Conservation (phyloP, 768 basidiomycete genomes). For the Clavaria fumosa region DNA sequence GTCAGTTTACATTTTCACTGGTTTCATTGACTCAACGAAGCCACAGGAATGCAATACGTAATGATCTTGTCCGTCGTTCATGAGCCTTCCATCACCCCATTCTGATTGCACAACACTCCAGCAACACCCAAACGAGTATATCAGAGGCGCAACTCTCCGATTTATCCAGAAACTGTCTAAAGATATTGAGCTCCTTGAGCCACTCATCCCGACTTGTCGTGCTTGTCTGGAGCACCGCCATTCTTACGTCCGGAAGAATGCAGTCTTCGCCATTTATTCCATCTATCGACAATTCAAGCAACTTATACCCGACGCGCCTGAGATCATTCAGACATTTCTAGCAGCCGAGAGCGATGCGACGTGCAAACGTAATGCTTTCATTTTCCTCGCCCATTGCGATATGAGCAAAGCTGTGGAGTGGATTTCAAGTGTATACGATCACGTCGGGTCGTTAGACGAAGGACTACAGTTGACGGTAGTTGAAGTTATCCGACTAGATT, state of each 20-base stretch:
- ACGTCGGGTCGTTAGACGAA: slow-evolving; percentile 73
- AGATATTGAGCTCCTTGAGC: slow-evolving; percentile 89
- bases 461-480: slow-evolving; percentile 91
- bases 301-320: slow-evolving; percentile 92
- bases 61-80: slow-evolving; percentile 63
- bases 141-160: slow-evolving; percentile 92
- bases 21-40: slow-evolving; percentile 7
- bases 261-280: slow-evolving; percentile 88
- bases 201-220: slow-evolving; percentile 85
- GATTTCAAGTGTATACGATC: slow-evolving; percentile 72
- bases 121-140: slow-evolving; percentile 99
- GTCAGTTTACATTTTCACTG: slow-evolving; percentile 31
- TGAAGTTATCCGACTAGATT: slow-evolving; percentile 84
- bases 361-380: slow-evolving; percentile 95
- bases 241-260: slow-evolving; percentile 95
- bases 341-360: slow-evolving; percentile 91
- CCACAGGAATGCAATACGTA: slow-evolving; percentile 84
- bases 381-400: slow-evolving; percentile 75
- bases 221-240: slow-evolving; percentile 94
- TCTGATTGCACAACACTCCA: slow-evolving; percentile 17
- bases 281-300: slow-evolving; percentile 91
- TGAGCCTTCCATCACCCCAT: slow-evolving; percentile 1
- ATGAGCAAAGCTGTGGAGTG: slow-evolving; percentile 90
- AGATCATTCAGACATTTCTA: slow-evolving; percentile 92
- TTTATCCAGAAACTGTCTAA: slow-evolving; percentile 92